These are phyloP conservation scores for Tetradesmus obliquus DNA, from an alignment of 139 green algal species.

Conservation along the genomic window DNA sequence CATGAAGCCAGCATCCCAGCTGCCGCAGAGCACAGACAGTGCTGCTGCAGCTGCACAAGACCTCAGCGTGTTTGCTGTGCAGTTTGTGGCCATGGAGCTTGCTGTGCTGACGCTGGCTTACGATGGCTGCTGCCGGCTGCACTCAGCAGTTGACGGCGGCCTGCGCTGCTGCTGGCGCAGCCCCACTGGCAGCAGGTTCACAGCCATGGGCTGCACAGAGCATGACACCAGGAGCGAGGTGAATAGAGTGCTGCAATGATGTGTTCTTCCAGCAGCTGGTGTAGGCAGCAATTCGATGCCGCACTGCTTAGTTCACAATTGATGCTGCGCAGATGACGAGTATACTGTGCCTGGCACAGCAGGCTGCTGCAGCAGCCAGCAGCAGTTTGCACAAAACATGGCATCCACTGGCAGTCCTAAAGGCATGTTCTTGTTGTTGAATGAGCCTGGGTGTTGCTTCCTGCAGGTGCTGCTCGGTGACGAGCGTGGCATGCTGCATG, in stretches of 20 bases:
- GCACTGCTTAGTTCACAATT: neutral
- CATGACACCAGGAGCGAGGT: constrained; percentile 13
- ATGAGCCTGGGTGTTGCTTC: neutral
- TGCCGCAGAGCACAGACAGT: neutral
- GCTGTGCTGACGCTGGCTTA: constrained; percentile 26
- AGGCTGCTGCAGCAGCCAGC: neutral
- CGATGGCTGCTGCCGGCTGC: constrained; percentile 35
- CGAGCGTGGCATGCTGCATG: neutral
- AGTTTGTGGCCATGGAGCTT: constrained; percentile 12
- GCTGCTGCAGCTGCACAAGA: neutral
- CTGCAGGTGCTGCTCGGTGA: constrained; percentile 31
- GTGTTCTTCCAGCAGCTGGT: neutral
- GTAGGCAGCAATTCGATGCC: neutral
- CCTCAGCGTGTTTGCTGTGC: constrained; percentile 25
- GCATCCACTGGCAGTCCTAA: neutral
- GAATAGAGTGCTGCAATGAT: neutral
- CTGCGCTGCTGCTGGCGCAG: constrained; percentile 7
- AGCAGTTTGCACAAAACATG: neutral
- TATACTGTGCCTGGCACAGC: neutral
- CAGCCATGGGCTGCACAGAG: neutral
- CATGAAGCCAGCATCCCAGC: neutral
- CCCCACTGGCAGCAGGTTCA: neutral
- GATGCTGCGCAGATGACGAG: neutral
- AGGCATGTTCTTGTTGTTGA: neutral
- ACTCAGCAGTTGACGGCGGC: constrained; percentile 16